A percentile compares a stretch with the other conserved stretches of the same genome.
These are phyloP conservation scores for Aspergillus novoparasiticus DNA, from an alignment of 2,329 filamentous ascomycete species.

Conservation along the genomic window DNA sequence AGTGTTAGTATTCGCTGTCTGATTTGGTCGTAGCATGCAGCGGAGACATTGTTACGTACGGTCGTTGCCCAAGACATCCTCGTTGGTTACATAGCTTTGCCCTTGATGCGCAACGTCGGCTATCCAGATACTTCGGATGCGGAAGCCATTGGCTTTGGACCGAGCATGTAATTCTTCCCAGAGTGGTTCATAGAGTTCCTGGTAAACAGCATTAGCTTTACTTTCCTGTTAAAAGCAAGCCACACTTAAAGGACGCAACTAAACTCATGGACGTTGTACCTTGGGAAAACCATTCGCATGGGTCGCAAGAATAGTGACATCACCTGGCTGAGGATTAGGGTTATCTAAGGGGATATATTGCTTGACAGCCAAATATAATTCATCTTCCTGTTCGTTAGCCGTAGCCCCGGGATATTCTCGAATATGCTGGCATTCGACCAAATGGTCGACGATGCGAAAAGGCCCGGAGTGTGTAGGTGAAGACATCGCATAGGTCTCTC, in stretches of 20 bases:
- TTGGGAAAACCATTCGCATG: conserved; percentile 95
- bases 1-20: conserved; percentile 9
- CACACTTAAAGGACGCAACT: not conserved
- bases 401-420: conserved; percentile 78
- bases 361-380: conserved; percentile 75
- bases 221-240: not conserved
- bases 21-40: not conserved
- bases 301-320: conserved; percentile 81
- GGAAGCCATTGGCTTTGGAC: conserved; percentile 62
- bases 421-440: conserved; percentile 73
- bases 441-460: conserved; percentile 69
- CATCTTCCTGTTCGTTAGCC: conserved; percentile 71
- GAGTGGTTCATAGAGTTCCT: conserved; percentile 90
- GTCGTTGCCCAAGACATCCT: conserved; percentile 76
- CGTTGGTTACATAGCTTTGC: conserved; percentile 75
- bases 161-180: conserved; percentile 77
- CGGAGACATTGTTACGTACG: conserved; percentile 56
- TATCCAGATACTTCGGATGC: conserved; percentile 84
- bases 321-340: conserved; percentile 66
- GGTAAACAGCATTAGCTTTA: conserved; percentile 11
- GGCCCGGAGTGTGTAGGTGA: conserved; percentile 50
- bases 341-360: conserved; percentile 82
- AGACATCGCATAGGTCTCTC: conserved; percentile 28
- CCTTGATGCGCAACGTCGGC: conserved; percentile 88
- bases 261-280: conserved; percentile 47